Evolutionary conservation across 495 filamentous ascomycete species (phyloP), one percentile per base, ranked within the genome.

Genomic region (Halenospora varia): DNA sequence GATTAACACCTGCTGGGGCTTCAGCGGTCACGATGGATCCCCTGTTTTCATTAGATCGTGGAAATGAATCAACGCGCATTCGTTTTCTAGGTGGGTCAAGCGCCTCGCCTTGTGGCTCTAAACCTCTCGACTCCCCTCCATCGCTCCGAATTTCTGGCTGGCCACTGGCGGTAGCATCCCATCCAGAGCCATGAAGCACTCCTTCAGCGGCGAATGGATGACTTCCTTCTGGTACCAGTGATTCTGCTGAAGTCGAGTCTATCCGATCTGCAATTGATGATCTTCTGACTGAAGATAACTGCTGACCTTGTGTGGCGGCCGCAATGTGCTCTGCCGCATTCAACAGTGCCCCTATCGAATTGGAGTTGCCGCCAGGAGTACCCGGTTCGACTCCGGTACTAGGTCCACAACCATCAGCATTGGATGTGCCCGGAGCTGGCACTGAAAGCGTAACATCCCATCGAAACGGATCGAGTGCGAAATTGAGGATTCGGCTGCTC

Each of bases 21-120:
- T 39, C 25, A 39, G 49, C 24, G 24, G 49, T 52, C 49, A 29
- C 49, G 49, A 52, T 39, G n/a, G 49, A 39, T 52, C 49, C 49
- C 42, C 42, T 20, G 18, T 45, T 45, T 45, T 45, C 42, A 45
- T 45, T 45, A 45, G 42, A 45, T 45, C 8, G 42, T 45, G 42
- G 18, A 45, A 45, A 45, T 45, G 42, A 45, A 45, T 45, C 42
- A 45, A 45, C 42, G 42, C 42, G 42, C n/a, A 8, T 45, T 45
- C 42, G 42, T 45, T 45, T 45, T 45, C 42, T 45, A 45, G 42
- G 42, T 45, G n/a, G n/a, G 42, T 45, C 42, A n/a, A 45, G 42
- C 42, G 42, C 42, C 42, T 45, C 42, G 42, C 42, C 18, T 45
- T 45, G 42, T 45, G 42, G 17, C 42, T 45, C 42, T 45, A 45